These are phyloP conservation scores for Neofusicoccum cordaticola DNA, from an alignment of 2,329 filamentous ascomycete species.

Conservation along the genomic window DNA sequence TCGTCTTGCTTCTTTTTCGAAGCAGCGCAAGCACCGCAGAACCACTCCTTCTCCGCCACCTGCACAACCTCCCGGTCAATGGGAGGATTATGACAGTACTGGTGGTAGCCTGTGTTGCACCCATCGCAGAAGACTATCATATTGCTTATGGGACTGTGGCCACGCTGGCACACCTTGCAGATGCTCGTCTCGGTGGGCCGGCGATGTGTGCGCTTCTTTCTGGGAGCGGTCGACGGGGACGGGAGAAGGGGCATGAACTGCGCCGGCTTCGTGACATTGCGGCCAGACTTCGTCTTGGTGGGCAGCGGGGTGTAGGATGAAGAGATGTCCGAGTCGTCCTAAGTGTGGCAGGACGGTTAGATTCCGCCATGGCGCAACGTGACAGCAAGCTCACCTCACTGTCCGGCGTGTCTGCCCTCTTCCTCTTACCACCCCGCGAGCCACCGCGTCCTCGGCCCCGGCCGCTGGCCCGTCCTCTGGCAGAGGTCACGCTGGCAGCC, in stretches of 20 bases:
- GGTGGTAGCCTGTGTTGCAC: constrained; percentile 77
- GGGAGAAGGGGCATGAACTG: constrained; percentile 58
- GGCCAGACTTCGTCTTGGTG: constrained; percentile 72
- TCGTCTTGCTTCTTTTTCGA: constrained; percentile 31
- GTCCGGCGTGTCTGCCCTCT: constrained; percentile 36
- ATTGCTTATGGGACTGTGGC: constrained; percentile 69
- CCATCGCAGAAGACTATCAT: constrained; percentile 83
- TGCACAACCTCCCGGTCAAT: constrained; percentile 68
- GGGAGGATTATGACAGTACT: constrained; percentile 73
- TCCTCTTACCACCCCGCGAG: constrained; percentile 38
- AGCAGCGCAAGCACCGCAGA: constrained; percentile 60
- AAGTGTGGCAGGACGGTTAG: constrained; percentile 4
- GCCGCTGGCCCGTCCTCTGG: constrained; percentile 37
- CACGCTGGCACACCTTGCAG: constrained; percentile 71
- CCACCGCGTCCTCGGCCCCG: constrained; percentile 37
- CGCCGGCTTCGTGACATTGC: constrained; percentile 66
- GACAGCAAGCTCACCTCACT: constrained; percentile 30
- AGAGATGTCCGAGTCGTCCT: constrained; percentile 39
- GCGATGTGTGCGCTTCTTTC: constrained; percentile 40
- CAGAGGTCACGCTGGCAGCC: constrained; percentile 25
- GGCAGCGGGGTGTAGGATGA: constrained; percentile 53
- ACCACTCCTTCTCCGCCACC: constrained; percentile 68
- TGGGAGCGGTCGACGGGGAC: constrained; percentile 47
- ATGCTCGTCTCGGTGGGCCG: constrained; percentile 46
- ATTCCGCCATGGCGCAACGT: constrained; percentile 1